Percentiles rank a stretch among this genome's conserved stretches.
Conservation (phyloP, 176 grass and related monocot species). For the Coix lacrymajobi region DNA sequence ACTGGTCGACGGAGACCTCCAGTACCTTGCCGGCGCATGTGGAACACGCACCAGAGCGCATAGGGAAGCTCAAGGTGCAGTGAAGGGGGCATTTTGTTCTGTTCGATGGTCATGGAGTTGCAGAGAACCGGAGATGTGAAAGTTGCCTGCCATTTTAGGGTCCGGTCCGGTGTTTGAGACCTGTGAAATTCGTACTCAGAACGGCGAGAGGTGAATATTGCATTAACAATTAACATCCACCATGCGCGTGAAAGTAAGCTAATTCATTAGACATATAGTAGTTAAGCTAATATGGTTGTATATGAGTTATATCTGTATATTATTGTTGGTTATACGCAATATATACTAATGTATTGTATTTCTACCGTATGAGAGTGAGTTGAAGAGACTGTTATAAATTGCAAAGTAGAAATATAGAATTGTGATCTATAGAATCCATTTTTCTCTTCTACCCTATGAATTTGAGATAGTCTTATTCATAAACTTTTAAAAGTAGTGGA, state of each 20-base stretch:
- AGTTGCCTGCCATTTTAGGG: conserved; percentile 19
- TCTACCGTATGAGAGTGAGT: too few relatives aligned
- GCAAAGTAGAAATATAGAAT: too few relatives aligned
- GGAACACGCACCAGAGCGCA: conserved; percentile 59
- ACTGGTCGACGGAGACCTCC: conserved; percentile 52
- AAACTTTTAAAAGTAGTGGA: too few relatives aligned
- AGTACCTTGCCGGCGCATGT: conserved; percentile 58
- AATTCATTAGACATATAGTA: too few relatives aligned
- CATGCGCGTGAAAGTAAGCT: neutral
- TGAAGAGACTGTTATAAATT: too few relatives aligned
- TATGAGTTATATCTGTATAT: too few relatives aligned
- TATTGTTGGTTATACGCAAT: too few relatives aligned
- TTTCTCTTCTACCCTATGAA: too few relatives aligned
- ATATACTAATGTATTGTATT: too few relatives aligned
- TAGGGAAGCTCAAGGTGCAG: neutral
- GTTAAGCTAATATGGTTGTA: too few relatives aligned
- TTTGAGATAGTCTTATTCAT: too few relatives aligned
- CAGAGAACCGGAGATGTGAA: conserved; percentile 6
- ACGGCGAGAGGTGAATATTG: neutral
- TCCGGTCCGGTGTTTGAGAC: neutral
- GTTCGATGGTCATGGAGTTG: neutral
- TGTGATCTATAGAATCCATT: too few relatives aligned
- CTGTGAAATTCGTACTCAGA: neutral
- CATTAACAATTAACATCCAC: neutral
- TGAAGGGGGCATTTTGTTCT: neutral